phyloP scores from a whole-genome alignment of 768 basidiomycete genomes.

The Cystofilobasidium bisporidii region DNA sequence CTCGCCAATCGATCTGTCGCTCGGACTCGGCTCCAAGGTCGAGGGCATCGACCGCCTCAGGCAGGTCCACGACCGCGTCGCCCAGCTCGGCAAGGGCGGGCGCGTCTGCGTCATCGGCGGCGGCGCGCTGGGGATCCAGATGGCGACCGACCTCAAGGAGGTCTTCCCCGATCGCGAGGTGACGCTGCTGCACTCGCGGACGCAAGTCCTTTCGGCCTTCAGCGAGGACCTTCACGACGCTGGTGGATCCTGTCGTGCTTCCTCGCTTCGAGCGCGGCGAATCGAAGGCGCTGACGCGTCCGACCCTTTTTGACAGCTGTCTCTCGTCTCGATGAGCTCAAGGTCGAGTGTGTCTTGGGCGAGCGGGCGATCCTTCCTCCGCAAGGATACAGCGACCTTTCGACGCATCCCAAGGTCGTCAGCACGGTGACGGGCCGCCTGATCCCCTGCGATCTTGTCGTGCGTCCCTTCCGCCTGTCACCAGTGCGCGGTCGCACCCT shows the following conservation, averaged over 20 bases:
- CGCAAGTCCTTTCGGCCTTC: conserved; percentile 39
- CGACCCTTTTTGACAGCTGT: conserved; percentile 18
- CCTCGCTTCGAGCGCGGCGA: background rate
- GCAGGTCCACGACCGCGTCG: conserved; percentile 29
- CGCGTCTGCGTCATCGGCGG: conserved; percentile 41
- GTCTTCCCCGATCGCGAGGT: conserved; percentile 36
- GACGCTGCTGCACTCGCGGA: conserved; percentile 41
- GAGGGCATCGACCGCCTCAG: conserved; percentile 37
- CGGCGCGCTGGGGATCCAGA: conserved; percentile 39
- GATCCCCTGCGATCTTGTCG: conserved; percentile 22
- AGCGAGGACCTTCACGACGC: conserved; percentile 38
- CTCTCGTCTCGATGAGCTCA: conserved; percentile 12
- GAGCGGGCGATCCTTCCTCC: conserved; percentile 26
- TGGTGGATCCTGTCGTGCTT: conserved; percentile 28
- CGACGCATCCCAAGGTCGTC: conserved; percentile 12
- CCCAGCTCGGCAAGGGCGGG: conserved; percentile 23
- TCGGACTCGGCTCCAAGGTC: conserved; percentile 36
- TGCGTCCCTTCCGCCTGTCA: background rate
- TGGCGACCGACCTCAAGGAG: conserved; percentile 41
- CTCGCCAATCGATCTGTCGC: conserved; percentile 38
- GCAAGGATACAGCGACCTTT: conserved; percentile 8
- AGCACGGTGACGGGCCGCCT: conserved; percentile 4
- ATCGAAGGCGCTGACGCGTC: conserved; percentile 32
- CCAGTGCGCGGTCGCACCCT: background rate
- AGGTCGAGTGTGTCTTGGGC: conserved; percentile 4